Percentiles rank a stretch among this genome's conserved stretches.
These are phyloP conservation scores for Botrytis fabae DNA, from an alignment of 2,329 filamentous ascomycete genomes.

Conservation along the genomic window DNA sequence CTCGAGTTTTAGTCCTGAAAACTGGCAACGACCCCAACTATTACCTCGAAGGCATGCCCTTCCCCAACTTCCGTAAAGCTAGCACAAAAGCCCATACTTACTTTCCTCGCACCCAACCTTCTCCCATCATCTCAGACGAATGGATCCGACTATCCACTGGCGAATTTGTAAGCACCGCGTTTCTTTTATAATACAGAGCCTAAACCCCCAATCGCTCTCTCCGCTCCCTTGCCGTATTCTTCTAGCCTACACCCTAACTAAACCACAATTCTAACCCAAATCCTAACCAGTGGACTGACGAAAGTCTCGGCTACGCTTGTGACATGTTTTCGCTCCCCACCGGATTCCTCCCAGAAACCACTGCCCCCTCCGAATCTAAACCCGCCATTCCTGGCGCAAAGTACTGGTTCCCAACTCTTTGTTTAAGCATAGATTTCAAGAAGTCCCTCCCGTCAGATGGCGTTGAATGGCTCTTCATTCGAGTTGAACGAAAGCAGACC, in stretches of 20 bases:
- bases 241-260: not conserved
- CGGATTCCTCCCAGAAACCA: not conserved
- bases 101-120: slow-evolving; percentile 49
- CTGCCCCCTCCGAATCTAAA: slow-evolving; percentile 50
- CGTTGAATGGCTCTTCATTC: slow-evolving; percentile 69
- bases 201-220: not conserved
- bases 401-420: slow-evolving; percentile 56
- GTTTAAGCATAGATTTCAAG: slow-evolving; percentile 76
- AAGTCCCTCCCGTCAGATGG: slow-evolving; percentile 66
- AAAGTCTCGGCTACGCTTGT: slow-evolving; percentile 62
- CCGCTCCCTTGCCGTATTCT: not conserved
- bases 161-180: slow-evolving; percentile 41
- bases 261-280: not conserved
- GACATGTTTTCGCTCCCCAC: slow-evolving; percentile 59
- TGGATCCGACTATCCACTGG: slow-evolving; percentile 65
- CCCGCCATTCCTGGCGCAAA: slow-evolving; percentile 30
- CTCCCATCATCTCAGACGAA: slow-evolving; percentile 54
- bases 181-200: not conserved
- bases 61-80: slow-evolving; percentile 39
- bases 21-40: slow-evolving; percentile 51
- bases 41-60: slow-evolving; percentile 35
- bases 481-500: slow-evolving; percentile 65
- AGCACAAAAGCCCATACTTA: slow-evolving; percentile 52
- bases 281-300: slow-evolving; percentile 56
- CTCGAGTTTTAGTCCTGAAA: slow-evolving; percentile 46